Base-by-base conservation (phyloP, 2,329 filamentous ascomycete species). In the Penicillium polonicum region DNA sequence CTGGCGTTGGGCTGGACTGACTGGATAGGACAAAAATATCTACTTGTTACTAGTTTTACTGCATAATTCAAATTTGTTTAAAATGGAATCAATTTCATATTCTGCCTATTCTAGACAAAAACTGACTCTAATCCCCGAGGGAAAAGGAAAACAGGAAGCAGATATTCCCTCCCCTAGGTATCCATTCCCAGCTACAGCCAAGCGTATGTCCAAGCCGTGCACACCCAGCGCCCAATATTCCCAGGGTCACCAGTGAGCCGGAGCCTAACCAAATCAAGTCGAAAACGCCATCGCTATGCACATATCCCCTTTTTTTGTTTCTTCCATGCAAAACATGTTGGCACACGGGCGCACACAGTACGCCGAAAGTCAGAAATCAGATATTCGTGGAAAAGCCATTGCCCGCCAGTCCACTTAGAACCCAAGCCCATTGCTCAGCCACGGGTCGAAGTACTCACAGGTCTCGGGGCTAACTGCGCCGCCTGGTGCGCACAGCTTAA, bases 371-470 rank as follows among this genome's bases (percentile, higher is more conserved):
- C 23, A 48, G 23, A 48, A 50, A 43, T 33, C n/a, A 42, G 44
- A 45, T 45, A n/a, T 36, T 49, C 15, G 38, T 41, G 31, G 29
- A 54, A 25, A 31, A 52, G 25, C 29, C n/a, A 43, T 33, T 21
- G 17, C 43, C 9, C 15, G 27, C 27, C n/a, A 19, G 42, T 41
- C 25, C 31, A 38, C 21, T 71, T 58, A 76, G 45, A 76, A 76
- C 19, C 68, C 70, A 31, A 77, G 67, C 10, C 70, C 68, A 60
- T 69, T 72, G 52, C 69, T 83, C 45, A 97, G 76, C 94, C 94
- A 99, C 52, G 87, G 84, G 62, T 89, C 84, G 70, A 96, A 97
- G 72, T 99, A 99, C 53, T 91, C 88, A 75, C 94, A 99, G 50
- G 89, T 96, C 63, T 86, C 88, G 0, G 93, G 91, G 68, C 88